phyloP scores from a whole-genome alignment of 208 protist genomes.

The Trypanosoma platydactyli region DNA sequence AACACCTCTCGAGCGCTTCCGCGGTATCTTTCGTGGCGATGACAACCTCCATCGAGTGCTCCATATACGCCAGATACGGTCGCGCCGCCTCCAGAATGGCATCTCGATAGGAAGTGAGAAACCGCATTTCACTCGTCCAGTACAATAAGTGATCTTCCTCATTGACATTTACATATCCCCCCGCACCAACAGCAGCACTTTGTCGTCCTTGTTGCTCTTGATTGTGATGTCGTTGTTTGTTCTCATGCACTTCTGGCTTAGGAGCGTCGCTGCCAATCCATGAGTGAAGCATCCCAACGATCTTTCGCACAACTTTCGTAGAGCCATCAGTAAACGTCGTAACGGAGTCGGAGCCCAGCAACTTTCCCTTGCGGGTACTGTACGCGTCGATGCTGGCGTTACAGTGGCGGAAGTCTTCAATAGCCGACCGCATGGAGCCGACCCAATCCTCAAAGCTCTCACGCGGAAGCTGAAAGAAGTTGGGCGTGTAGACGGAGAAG shows the following conservation, averaged over 20 bases:
- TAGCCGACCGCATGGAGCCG: conserved; percentile 36
- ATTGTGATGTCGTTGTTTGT: neutral
- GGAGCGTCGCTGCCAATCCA: conserved; percentile 11
- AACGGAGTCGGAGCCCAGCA: conserved; percentile 48
- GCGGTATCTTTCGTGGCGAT: conserved; percentile 30
- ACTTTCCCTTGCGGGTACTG: conserved; percentile 55
- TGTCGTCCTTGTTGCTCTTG: neutral
- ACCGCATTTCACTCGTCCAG: conserved; percentile 43
- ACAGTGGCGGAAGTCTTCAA: conserved; percentile 46
- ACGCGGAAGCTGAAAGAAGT: conserved; percentile 76
- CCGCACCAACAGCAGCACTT: neutral
- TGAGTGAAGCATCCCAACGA: conserved; percentile 53
- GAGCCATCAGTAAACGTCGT: conserved; percentile 55
- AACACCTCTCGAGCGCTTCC: conserved; percentile 44
- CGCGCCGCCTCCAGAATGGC: conserved; percentile 43
- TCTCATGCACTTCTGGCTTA: neutral
- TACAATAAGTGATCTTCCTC: conserved; percentile 27
- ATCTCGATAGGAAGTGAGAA: conserved; percentile 42
- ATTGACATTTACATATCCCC: neutral
- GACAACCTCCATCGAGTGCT: conserved; percentile 26
- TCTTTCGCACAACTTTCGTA: conserved; percentile 55
- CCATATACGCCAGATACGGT: conserved; percentile 49
- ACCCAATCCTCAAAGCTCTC: conserved; percentile 72
- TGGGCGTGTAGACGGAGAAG: conserved; percentile 66
- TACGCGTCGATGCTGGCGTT: conserved; percentile 44